These are phyloP conservation scores for Cadophora luteo-olivacea DNA, from an alignment of 2,329 filamentous ascomycete genomes.

Conservation along the genomic window DNA sequence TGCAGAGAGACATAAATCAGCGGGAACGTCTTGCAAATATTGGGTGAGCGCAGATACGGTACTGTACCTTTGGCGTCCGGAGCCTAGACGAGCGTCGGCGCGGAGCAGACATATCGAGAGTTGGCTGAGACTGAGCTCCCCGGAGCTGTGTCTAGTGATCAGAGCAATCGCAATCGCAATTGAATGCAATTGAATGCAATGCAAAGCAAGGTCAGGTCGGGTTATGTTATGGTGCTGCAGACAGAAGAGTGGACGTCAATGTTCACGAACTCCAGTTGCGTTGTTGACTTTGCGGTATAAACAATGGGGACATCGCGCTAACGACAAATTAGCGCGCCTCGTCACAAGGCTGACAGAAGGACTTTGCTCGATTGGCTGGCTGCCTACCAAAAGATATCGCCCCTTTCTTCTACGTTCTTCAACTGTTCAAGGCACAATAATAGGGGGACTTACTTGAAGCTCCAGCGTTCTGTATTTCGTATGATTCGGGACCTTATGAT, in stretches of 20 bases:
- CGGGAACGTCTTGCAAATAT: conserved; percentile 4
- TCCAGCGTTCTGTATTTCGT: too few relatives aligned
- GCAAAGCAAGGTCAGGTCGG: conserved; percentile 8
- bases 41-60: not conserved
- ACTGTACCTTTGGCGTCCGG: conserved; percentile 44
- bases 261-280: not conserved
- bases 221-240: conserved; percentile 5
- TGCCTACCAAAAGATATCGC: not conserved
- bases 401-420: too few relatives aligned
- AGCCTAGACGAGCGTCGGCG: conserved; percentile 45
- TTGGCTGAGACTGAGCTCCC: conserved; percentile 13
- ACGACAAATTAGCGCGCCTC: not conserved
- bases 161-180: conserved; percentile 20
- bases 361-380: not conserved
- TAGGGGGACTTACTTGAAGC: too few relatives aligned
- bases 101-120: conserved; percentile 37
- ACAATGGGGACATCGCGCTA: not conserved
- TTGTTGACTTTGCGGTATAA: not conserved
- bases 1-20: conserved; percentile 21
- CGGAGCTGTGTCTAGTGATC: not conserved
- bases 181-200: conserved; percentile 17
- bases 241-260: conserved; percentile 53
- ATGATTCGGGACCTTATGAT: too few relatives aligned
- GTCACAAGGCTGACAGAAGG: not conserved
- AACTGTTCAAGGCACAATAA: too few relatives aligned